Evolutionary conservation across 345 rosid genomes (phyloP).

Genomic region (Theobroma cacao): DNA sequence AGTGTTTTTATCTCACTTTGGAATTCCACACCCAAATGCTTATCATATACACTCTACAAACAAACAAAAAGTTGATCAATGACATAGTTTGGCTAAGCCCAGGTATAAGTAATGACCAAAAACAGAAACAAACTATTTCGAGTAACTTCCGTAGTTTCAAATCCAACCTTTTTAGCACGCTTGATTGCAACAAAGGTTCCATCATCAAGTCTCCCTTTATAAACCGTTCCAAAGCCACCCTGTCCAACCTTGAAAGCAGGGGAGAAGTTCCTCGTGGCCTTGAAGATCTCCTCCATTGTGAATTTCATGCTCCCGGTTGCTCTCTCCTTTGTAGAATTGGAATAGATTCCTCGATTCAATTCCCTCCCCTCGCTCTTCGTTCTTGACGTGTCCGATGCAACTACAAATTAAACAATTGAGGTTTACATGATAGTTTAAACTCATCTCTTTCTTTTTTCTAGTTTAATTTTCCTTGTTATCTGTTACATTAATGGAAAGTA

Average conservation of each 20-base stretch:
- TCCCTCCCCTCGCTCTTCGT: constrained; percentile 34
- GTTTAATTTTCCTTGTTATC: not conserved
- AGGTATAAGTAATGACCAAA: not conserved
- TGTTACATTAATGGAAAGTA: not conserved
- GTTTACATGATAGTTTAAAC: not conserved
- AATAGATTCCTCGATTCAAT: constrained; percentile 37
- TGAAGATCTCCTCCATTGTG: constrained; percentile 59
- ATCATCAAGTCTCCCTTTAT: constrained; percentile 74
- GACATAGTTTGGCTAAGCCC: not conserved
- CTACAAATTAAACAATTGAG: constrained; percentile 15
- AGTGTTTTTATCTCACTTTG: constrained; percentile 73
- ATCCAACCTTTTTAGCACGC: constrained; percentile 79
- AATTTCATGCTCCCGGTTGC: constrained; percentile 49
- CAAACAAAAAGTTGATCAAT: not conserved
- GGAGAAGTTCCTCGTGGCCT: constrained; percentile 75
- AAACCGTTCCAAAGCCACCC: constrained; percentile 91
- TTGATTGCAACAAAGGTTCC: constrained; percentile 77
- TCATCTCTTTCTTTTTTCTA: not conserved
- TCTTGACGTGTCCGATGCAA: constrained; percentile 33
- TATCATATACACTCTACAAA: constrained; percentile 71
- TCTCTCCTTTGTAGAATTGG: constrained; percentile 26
- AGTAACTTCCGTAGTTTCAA: not conserved
- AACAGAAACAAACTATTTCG: not conserved
- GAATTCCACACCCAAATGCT: constrained; percentile 74
- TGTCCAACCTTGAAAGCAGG: constrained; percentile 85